These are phyloP conservation scores for Schwanniomyces polymorphus DNA, from an alignment of 805 yeast genomes.

Conservation along the genomic window DNA sequence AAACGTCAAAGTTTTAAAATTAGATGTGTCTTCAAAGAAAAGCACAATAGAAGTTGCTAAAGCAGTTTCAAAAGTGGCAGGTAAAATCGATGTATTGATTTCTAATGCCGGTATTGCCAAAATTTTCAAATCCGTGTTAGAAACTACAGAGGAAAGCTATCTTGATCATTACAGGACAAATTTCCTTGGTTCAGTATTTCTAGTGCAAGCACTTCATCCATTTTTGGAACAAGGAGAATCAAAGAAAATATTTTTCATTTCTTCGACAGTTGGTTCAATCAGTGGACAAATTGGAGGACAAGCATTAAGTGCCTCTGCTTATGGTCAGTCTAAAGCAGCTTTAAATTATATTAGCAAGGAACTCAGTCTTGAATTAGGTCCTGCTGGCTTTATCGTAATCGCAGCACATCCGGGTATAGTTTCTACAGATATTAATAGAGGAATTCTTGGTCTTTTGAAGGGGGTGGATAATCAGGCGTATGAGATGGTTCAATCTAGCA, in stretches of 20 bases:
- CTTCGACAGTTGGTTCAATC: slow-evolving; percentile 26
- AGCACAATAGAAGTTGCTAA: slow-evolving; percentile 14
- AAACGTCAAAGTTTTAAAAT: slow-evolving; percentile 13
- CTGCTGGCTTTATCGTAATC: slow-evolving; percentile 24
- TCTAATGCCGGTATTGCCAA: slow-evolving; percentile 27
- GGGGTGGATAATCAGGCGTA: background rate
- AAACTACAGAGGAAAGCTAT: slow-evolving; percentile 15
- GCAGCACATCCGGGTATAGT: slow-evolving; percentile 42
- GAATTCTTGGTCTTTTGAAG: background rate
- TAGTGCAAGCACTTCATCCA: slow-evolving; percentile 25
- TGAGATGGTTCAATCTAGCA: no score
- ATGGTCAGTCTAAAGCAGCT: slow-evolving; percentile 38
- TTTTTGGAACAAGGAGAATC: slow-evolving; percentile 17
- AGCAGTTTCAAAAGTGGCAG: background rate
- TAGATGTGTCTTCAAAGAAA: slow-evolving; percentile 26
- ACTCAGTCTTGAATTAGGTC: slow-evolving; percentile 20
- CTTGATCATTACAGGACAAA: slow-evolving; percentile 16
- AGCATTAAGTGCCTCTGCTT: slow-evolving; percentile 18
- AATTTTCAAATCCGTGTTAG: slow-evolving; percentile 12
- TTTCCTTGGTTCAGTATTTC: slow-evolving; percentile 30
- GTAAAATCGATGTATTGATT: slow-evolving; percentile 31
- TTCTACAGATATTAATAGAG: slow-evolving; percentile 30
- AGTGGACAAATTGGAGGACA: slow-evolving; percentile 18
- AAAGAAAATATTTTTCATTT: slow-evolving; percentile 26
- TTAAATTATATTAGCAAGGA: slow-evolving; percentile 26